Base-by-base conservation (phyloP, 345 rosid genomes). In the Rhizophora apiculata region DNA sequence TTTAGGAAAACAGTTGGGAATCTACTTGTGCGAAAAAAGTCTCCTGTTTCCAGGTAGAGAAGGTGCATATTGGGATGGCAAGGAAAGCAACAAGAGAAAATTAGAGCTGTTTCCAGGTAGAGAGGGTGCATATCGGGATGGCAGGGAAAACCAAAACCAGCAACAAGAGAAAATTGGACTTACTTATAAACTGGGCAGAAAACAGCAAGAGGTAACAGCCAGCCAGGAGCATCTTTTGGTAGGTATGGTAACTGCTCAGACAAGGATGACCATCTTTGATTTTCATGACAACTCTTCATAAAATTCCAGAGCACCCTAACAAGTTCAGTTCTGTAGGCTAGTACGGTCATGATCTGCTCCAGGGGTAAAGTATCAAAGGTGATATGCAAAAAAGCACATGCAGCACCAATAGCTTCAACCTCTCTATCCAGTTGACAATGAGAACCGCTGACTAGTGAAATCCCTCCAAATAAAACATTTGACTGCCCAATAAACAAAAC, bases 121-220 rank as follows among this genome's bases (percentile, higher is more conserved):
- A 37, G 43, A 13, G 1, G 11, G 2, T 37, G 11, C 43, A 37
- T 2, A 8, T 37, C 13, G 52, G 37, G 37, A 6, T 34, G 64
- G 56, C 29, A 69, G 31, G 60, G 24, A 26, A 68, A 21, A 65
- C 31, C 19, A 30, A 55, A 62, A 24, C 13, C 51, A 21, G 8
- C 18, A 61, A 21, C 65, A 49, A 27, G 51, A 53, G 52, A 67
- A 55, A 65, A 68, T 68, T 29, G 62, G 26, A 65, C 97, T 88
- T 84, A 92, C 99, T 92, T 95, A 79, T 90, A 95, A 64, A 95
- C 88, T 59, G 99, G 99, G 79, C 99, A 92, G 74, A 95, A 95
- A 76, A 95, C 99, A 69, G 88, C 85, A 68, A 95, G 83, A 52
- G 98, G 98, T 67, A 95, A 75, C 31, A 95, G 87, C 99, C 99